phyloP scores from a whole-genome alignment of 106 monocot species.

The Acorus calamus region DNA sequence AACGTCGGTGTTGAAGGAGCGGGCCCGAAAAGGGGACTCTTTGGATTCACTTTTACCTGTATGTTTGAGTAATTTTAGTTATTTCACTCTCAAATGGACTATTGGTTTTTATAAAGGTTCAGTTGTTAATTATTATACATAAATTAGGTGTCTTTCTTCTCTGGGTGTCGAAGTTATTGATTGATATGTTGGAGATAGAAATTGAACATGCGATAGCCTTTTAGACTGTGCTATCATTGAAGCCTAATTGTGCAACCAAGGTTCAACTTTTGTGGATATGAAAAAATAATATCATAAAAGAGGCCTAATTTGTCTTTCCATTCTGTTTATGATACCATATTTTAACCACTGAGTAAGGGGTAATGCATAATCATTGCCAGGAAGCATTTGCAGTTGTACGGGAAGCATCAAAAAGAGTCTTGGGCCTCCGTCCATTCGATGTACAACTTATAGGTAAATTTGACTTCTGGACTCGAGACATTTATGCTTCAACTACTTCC shows the following conservation, averaged over 20 bases:
- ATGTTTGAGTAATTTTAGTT: conserved; percentile 2
- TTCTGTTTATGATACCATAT: neutral
- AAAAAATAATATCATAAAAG: no score
- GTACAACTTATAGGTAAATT: conserved; percentile 79
- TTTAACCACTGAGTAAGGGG: neutral
- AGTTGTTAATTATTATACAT: no score
- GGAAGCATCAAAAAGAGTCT: conserved; percentile 90
- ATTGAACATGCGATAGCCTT: no score
- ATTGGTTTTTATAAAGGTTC: no score
- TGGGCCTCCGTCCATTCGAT: conserved; percentile 95
- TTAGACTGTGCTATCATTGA: no score
- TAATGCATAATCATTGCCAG: conserved; percentile 18
- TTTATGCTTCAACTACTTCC: no score
- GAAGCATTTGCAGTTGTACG: conserved; percentile 97
- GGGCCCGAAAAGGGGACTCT: conserved; percentile 56
- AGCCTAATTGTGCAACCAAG: no score
- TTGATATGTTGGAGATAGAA: no score
- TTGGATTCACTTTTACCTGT: conserved; percentile 89
- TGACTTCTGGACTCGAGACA: neutral
- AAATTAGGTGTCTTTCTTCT: no score
- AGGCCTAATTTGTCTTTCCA: neutral
- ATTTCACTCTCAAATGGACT: no score
- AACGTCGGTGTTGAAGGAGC: conserved; percentile 57
- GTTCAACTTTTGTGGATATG: no score
- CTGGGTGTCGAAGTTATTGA: no score